Conservation (phyloP, 2,329 filamentous ascomycete genomes). For the Verticillium klebahnii region DNA sequence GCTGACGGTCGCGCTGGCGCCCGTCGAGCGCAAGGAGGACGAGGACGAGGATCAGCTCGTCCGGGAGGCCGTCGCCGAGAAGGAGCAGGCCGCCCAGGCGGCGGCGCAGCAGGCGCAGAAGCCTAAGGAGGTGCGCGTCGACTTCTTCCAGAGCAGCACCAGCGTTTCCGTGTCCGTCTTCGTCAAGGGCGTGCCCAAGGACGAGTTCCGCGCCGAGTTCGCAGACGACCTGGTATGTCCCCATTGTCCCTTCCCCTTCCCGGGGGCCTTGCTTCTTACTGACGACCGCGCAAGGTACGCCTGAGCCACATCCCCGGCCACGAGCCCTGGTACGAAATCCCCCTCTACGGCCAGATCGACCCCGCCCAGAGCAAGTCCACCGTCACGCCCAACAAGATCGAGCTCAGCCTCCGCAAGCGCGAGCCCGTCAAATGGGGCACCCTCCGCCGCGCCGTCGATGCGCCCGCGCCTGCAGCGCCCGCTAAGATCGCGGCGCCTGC, state of each 20-base stretch:
- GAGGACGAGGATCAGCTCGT: constrained; percentile 20
- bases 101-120: constrained; percentile 8
- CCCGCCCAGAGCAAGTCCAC: constrained; percentile 53
- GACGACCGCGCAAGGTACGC: constrained; percentile 6
- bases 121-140: constrained; percentile 24
- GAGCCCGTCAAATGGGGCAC: constrained; percentile 64
- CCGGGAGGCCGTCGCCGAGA: constrained; percentile 8
- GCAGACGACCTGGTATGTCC: constrained; percentile 13
- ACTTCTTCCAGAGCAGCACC: constrained; percentile 28
- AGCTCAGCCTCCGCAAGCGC: constrained; percentile 68
- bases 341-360: constrained; percentile 62
- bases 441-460: constrained; percentile 10
- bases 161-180: constrained; percentile 35
- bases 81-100: constrained; percentile 1
- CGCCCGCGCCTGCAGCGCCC: background rate
- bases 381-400: constrained; percentile 74
- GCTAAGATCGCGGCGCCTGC: constrained; percentile 1
- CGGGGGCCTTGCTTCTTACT: background rate
- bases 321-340: constrained; percentile 10
- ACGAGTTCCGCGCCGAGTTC: constrained; percentile 33
- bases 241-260: background rate
- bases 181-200: constrained; percentile 35
- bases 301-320: constrained; percentile 13
- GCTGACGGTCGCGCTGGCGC: constrained; percentile 27
- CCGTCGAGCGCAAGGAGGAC: constrained; percentile 17